Percentiles rank a stretch among this genome's conserved stretches.
These are phyloP conservation scores for Metrosideros polymorpha DNA, from an alignment of 441 rosid species.

Conservation along the genomic window DNA sequence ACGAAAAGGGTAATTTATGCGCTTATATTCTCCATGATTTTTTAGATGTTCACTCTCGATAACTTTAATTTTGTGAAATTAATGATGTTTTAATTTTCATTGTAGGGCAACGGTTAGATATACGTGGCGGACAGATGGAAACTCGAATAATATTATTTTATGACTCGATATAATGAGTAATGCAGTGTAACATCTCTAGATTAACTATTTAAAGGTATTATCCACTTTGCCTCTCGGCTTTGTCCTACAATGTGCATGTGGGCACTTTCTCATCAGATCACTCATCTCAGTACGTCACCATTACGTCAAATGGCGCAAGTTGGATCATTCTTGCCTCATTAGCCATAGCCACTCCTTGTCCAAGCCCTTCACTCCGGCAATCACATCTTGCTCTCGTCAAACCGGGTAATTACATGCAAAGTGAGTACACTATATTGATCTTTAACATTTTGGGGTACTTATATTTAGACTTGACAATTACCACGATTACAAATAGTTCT, in stretches of 20 bases:
- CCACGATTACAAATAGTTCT: background rate
- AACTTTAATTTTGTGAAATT: background rate
- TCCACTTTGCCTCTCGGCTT: too few species aligned
- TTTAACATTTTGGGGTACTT: background rate
- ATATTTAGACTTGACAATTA: background rate
- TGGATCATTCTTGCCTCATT: background rate
- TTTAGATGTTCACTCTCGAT: background rate
- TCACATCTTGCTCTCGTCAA: rapidly evolving
- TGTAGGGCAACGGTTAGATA: background rate
- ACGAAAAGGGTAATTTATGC: too few species aligned
- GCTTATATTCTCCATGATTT: too few species aligned
- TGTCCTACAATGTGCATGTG: too few species aligned
- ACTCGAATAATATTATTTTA: too few species aligned
- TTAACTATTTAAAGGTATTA: too few species aligned
- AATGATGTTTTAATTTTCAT: background rate
- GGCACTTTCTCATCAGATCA: too few species aligned
- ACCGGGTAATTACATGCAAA: background rate
- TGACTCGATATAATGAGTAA: too few species aligned
- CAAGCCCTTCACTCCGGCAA: rapidly evolving
- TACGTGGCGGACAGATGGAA: background rate
- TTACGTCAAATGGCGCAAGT: too few species aligned
- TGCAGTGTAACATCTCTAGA: too few species aligned
- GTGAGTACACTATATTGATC: background rate
- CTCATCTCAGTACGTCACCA: too few species aligned
- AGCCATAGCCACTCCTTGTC: background rate